A percentile compares a stretch with the other conserved stretches of the same genome.
phyloP scores from a whole-genome alignment of 768 basidiomycete genomes.

The Boletus sp. region DNA sequence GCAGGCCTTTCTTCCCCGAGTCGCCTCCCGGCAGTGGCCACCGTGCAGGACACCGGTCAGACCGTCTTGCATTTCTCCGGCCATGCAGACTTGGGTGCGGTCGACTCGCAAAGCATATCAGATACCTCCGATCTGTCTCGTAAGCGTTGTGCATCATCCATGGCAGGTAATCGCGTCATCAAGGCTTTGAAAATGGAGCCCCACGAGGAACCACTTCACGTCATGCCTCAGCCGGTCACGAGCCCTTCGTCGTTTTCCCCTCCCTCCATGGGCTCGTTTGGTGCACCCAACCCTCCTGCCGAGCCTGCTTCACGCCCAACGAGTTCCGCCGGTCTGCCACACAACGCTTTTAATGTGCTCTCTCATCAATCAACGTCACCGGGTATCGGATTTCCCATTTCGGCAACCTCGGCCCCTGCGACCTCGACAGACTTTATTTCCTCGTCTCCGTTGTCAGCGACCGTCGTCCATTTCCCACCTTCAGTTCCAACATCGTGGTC shows the following conservation, averaged over 20 bases:
- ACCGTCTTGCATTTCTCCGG: conserved; percentile 18
- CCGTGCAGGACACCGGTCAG: conserved; percentile 27
- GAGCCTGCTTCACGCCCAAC: conserved; percentile 33
- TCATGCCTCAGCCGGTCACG: conserved; percentile 19
- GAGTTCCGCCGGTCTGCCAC: conserved; percentile 30
- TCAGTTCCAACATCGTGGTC: conserved; percentile 30
- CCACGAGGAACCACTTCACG: conserved; percentile 39
- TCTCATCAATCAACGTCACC: conserved; percentile 18
- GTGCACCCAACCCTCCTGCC: conserved; percentile 25
- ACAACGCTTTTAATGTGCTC: conserved; percentile 25
- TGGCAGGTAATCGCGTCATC: conserved; percentile 43
- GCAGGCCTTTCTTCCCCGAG: conserved; percentile 24
- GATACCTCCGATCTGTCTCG: conserved; percentile 44
- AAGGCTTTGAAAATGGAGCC: conserved; percentile 52
- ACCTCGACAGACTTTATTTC: conserved; percentile 24
- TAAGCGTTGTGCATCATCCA: conserved; percentile 51
- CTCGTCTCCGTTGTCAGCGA: conserved; percentile 20
- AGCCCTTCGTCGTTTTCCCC: conserved; percentile 27
- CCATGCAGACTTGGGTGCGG: conserved; percentile 10
- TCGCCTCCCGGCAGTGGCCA: conserved; percentile 19
- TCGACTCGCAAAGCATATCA: conserved; percentile 26
- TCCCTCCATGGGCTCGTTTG: conserved; percentile 28
- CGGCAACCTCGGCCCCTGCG: conserved; percentile 19
- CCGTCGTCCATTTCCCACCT: conserved; percentile 27
- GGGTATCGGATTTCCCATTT: conserved; percentile 20